Base-by-base conservation (phyloP, 1,139 yeast genomes). In the Hanseniaspora uvarum region DNA sequence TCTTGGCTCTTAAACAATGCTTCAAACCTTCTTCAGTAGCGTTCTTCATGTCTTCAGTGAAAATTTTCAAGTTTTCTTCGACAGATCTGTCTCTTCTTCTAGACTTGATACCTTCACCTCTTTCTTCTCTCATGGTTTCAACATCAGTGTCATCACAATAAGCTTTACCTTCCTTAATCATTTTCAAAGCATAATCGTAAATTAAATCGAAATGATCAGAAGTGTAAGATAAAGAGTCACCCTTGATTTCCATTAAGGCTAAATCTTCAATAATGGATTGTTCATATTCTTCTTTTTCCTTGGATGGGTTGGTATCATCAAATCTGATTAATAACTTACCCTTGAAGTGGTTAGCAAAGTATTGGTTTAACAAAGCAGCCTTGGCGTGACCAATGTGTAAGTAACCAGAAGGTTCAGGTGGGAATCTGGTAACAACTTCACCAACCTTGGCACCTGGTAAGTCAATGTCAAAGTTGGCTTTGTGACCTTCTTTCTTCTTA, bases 251-350 rank as follows among this genome's bases (percentile, higher is more conserved):
- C 57, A 94, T 76, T 98, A 98, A 92, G 57, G 77, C 76, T 52
- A 94, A 83, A 78, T 89, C 86, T 59, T 82, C 83, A 65, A 79
- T 74, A 58, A 94, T 94, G 43, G 95, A 83, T 60, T 79, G 80
- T 69, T 92, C 87, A 66, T 83, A 94, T 57, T 81, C 81, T 62
- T 87, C 96, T 62, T 94, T 96, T 70, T 94, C 99, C 46, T 96
- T 96, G 70, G 89, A 97, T 2, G 99, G 99, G 65, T 94, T 94
- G 44, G 99, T 94, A 65, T 94, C 99, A 69, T 94, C 99, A 62
- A 81, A 94, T 68, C 99, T 79, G 66, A 94, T 75, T 68, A 88
- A 87, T 69, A 97, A 89, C 56, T 79, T 76, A 59, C 98, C 99
- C 57, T 79, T 76, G 67, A 88, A 76, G 69, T 72, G 83, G 67